These are phyloP conservation scores for Amanita rubescens DNA, from an alignment of 768 basidiomycete species.

Conservation along the genomic window DNA sequence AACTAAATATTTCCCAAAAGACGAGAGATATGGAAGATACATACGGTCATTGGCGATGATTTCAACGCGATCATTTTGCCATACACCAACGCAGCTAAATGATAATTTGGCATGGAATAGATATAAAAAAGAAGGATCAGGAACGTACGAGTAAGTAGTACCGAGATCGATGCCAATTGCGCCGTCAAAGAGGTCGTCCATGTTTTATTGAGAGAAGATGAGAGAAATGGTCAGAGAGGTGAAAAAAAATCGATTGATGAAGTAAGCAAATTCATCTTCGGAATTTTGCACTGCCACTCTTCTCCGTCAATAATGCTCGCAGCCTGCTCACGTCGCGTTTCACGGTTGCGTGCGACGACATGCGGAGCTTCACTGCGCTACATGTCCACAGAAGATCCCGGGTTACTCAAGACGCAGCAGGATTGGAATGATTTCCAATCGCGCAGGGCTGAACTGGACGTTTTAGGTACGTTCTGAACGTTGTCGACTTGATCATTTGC, in stretches of 20 bases:
- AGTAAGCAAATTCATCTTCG: conserved; percentile 39
- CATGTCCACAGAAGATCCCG: conserved; percentile 20
- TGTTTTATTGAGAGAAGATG: conserved; percentile 41
- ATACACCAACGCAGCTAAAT: conserved; percentile 92
- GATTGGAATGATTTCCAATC: conserved; percentile 65
- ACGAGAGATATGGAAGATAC: conserved; percentile 21
- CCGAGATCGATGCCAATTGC: conserved; percentile 97
- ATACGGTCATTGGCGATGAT: conserved; percentile 96
- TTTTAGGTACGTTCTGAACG: conserved; percentile 37
- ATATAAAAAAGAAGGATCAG: conserved; percentile 8
- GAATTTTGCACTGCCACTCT: conserved; percentile 36
- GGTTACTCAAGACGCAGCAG: conserved; percentile 36
- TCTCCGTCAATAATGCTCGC: conserved; percentile 27
- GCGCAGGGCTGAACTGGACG: conserved; percentile 46
- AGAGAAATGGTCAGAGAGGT: conserved; percentile 30
- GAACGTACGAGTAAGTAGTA: conserved; percentile 88
- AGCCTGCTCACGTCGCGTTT: conserved; percentile 24
- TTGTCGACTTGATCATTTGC: conserved; percentile 6
- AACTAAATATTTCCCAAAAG: conserved; percentile 6
- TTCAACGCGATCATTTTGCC: conserved; percentile 99
- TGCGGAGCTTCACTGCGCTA: conserved; percentile 11
- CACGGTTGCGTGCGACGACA: neutral
- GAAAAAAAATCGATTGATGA: conserved; percentile 49
- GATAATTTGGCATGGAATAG: conserved; percentile 11
- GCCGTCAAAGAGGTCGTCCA: conserved; percentile 93